Evolutionary conservation across 2,329 filamentous ascomycete species (phyloP), one percentile per base, ranked within the genome.

Genomic region (Acrodontium crateriforme): DNA sequence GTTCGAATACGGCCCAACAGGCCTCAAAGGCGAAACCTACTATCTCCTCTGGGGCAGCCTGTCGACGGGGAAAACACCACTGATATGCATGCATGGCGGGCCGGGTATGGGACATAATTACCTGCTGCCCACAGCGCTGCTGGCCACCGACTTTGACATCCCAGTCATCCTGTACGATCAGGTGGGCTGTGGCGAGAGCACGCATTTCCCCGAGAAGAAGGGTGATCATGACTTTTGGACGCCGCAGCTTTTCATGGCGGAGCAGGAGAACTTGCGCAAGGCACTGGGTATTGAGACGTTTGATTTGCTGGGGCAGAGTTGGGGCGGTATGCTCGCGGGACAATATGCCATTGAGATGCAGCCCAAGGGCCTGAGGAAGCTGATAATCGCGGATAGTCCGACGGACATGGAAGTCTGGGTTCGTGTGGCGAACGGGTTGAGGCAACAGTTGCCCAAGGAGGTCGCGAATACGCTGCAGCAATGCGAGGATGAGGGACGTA

Each of bases 151-250:
- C 11, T 50, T 54, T 37, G 41, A 43, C 16, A 54, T 58, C 5
- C 60, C 66, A 0, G 47, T 69, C 2, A 44, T 70, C 16, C 57
- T 68, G 41, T 70, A 70, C 42, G 65, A 71, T 38, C 65, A 70
- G 34, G 51, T 69, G 28, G 65, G 66, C 13, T 60, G 57, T 35
- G 66, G 63, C 6, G 41, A 42, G 9, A 65, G 58, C 3, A 69
- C 65, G 0, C 63, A 60, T 29, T 50, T 69, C 8, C 55, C 41
- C 0, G 56, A 64, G 16, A 62, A 59, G 30, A 45, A 45, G 7
- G 56, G 59, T 8, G 58, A 66, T 25, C 47, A 50, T 2, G 31
- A 32, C 0, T 69, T 70, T 48, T 70, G 64, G 63, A 55, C 50
- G 0, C 37, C 55, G 0, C 47, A 59, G 2, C 49, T 70, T 2